A percentile compares a stretch with the other conserved stretches of the same genome.
Evolutionary conservation across 148 eudicot species (phyloP).

Genomic region (Silene uniflora): DNA sequence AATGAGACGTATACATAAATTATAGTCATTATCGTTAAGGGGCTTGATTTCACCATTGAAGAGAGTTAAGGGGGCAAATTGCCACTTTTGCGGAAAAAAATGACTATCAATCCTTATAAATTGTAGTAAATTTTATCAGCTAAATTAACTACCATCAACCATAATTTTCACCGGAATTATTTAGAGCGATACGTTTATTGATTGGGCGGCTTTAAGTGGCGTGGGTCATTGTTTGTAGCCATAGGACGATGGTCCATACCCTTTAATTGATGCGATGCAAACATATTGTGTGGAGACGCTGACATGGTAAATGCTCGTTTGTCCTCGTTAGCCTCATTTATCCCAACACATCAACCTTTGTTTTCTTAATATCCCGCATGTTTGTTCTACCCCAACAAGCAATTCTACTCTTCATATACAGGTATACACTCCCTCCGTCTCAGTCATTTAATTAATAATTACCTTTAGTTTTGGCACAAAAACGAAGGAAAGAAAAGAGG

Average conservation of each 20-base stretch:
- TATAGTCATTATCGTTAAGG: no score
- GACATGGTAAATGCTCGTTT: background rate
- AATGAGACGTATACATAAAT: background rate
- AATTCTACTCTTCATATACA: background rate
- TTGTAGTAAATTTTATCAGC: no score
- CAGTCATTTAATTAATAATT: no score
- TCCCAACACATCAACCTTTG: background rate
- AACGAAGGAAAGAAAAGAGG: no score
- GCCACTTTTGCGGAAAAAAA: no score
- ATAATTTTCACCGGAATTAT: background rate
- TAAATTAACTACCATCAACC: no score
- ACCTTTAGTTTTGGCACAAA: no score
- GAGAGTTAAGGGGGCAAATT: no score
- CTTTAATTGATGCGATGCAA: background rate
- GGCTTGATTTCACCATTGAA: no score
- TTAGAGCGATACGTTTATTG: background rate
- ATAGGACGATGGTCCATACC: constrained; percentile 2
- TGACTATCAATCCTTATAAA: no score
- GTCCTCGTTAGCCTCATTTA: background rate
- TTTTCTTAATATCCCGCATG: no score
- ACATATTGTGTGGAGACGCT: background rate
- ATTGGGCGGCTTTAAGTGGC: background rate
- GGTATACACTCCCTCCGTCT: no score
- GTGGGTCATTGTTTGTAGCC: background rate
- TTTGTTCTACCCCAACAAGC: background rate